phyloP scores from a whole-genome alignment of 768 basidiomycete species.

The Kwoniella dejecticola region DNA sequence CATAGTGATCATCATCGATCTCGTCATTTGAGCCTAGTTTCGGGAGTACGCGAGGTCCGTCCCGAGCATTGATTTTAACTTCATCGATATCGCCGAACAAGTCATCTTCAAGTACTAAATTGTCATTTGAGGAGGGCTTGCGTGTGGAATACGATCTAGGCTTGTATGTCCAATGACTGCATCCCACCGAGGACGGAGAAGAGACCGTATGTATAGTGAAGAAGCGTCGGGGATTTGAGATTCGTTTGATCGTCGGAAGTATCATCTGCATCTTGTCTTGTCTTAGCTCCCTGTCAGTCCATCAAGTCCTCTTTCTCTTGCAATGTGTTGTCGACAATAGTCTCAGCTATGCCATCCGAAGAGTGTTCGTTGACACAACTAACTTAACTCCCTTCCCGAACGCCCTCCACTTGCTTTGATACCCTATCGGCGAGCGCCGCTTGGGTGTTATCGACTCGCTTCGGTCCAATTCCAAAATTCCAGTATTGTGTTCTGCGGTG shows the following conservation, averaged over 20 bases:
- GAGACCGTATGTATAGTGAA: background rate
- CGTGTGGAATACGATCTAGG: background rate
- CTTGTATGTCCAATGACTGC: conserved; percentile 4
- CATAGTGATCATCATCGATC: background rate
- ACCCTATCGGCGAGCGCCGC: no score
- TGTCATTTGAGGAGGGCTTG: background rate
- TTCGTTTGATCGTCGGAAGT: background rate
- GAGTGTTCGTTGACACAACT: no score
- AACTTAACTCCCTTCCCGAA: no score
- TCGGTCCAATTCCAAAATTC: background rate
- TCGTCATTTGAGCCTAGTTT: background rate
- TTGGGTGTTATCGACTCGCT: background rate
- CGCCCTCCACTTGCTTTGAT: no score
- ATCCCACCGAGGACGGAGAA: background rate
- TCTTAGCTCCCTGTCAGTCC: no score
- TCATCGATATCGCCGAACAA: background rate
- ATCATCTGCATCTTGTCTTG: background rate
- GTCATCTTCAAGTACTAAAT: background rate
- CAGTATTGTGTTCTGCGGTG: no score
- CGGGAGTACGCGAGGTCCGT: no score
- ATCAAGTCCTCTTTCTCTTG: no score
- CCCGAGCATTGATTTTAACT: no score
- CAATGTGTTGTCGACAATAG: no score
- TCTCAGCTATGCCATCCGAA: no score
- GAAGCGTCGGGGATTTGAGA: background rate